These are phyloP conservation scores for Naganishia friedmannii DNA, from an alignment of 768 basidiomycete species.

Conservation along the genomic window DNA sequence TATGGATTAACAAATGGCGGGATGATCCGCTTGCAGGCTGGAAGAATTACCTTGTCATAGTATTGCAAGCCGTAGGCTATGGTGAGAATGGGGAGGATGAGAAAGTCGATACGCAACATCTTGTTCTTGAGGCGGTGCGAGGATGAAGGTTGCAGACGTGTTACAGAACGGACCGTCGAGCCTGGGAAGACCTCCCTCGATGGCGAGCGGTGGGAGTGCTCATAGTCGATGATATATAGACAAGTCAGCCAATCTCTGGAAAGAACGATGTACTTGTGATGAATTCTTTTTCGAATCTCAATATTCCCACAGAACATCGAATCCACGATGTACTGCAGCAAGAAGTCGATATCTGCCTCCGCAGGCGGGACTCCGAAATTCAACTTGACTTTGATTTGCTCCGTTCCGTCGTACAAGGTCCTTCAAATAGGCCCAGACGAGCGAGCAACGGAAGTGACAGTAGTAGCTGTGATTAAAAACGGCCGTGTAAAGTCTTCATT, in stretches of 20 bases:
- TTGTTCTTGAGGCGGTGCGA: neutral
- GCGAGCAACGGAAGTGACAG: no score
- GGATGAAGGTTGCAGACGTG: neutral
- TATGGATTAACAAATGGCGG: no score
- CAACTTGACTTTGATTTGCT: neutral
- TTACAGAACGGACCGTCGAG: neutral
- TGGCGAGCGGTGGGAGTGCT: no score
- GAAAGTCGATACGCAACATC: constrained; percentile 20
- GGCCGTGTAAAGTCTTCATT: no score
- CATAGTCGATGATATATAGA: no score
- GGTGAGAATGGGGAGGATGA: constrained; percentile 51
- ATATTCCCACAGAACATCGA: neutral
- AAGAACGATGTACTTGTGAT: no score
- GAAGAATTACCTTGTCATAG: constrained; percentile 39
- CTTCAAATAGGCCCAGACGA: no score
- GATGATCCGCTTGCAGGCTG: no score
- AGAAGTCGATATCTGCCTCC: neutral
- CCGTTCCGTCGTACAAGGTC: neutral
- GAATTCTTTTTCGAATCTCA: no score
- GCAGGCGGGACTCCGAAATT: neutral
- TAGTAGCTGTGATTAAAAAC: no score
- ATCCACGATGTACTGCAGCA: neutral
- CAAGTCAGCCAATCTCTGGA: no score
- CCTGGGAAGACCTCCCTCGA: no score
- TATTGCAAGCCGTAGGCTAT: constrained; percentile 49